Evolutionary conservation across 805 yeast species (phyloP).

Genomic region (Teunomyces pallodes): DNA sequence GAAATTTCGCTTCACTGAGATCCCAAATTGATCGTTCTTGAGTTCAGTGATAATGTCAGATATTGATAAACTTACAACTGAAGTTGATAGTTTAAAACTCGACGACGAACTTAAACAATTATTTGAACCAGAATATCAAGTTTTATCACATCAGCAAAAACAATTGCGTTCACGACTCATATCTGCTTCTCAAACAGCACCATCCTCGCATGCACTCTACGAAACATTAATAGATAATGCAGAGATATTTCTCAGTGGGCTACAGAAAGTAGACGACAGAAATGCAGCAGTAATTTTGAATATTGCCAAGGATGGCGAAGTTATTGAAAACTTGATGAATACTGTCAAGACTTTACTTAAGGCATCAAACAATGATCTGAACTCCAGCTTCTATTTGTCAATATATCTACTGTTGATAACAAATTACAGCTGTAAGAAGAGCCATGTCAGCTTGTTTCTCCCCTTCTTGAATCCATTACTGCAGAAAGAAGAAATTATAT

Average conservation of each 20-base stretch:
- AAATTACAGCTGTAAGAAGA: slow-evolving; percentile 17
- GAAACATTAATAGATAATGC: slow-evolving; percentile 17
- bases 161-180: slow-evolving; percentile 1
- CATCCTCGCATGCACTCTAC: slow-evolving; percentile 9
- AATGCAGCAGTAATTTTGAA: slow-evolving; percentile 15
- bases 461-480: slow-evolving; percentile 14
- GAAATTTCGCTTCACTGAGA: background rate
- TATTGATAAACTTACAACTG: background rate
- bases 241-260: slow-evolving; percentile 13
- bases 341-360: slow-evolving; percentile 5
- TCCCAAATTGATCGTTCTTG: background rate
- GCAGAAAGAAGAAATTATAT: slow-evolving; percentile 9
- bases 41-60: background rate
- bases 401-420: slow-evolving; percentile 19
- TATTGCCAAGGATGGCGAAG: slow-evolving; percentile 3
- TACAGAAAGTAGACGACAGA: slow-evolving; percentile 13
- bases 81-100: background rate
- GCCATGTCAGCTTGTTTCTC: slow-evolving; percentile 21
- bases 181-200: slow-evolving; percentile 5
- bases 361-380: background rate
- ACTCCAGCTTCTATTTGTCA: slow-evolving; percentile 10
- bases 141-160: background rate
- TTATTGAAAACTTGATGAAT: slow-evolving; percentile 8
- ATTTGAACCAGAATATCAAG: background rate
- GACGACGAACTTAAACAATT: background rate